A percentile compares a stretch with the other conserved stretches of the same genome.
Conservation (phyloP, 148 eudicot species). For the Rhododendron ferrugineum region DNA sequence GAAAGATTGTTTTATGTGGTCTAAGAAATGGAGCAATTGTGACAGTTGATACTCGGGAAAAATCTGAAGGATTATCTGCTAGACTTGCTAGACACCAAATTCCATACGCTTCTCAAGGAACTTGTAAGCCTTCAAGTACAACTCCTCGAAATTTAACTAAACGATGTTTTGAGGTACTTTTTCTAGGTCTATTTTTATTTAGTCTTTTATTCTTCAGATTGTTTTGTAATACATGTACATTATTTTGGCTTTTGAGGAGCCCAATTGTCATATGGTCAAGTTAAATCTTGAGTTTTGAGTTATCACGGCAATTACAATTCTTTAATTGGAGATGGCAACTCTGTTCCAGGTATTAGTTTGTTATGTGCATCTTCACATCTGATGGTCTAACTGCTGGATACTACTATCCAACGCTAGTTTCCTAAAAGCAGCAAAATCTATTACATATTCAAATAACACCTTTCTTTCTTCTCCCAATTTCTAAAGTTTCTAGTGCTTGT, state of each 20-base stretch:
- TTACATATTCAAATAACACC: not conserved
- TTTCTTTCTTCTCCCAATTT: not conserved
- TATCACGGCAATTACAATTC: not conserved
- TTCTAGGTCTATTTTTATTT: not conserved
- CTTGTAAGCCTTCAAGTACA: constrained; percentile 20
- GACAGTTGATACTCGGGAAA: constrained; percentile 64
- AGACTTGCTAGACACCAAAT: constrained; percentile 39
- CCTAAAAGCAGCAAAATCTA: not conserved
- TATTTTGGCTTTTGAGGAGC: not conserved
- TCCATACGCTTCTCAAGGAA: constrained; percentile 22
- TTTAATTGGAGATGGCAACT: not conserved
- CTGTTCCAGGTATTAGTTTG: not conserved
- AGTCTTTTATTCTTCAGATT: not conserved
- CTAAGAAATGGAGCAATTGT: constrained; percentile 72
- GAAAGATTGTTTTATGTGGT: constrained; percentile 56
- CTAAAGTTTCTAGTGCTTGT: not conserved
- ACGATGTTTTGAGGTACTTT: constrained; percentile 43
- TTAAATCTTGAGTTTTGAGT: not conserved
- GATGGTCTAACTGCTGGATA: not conserved
- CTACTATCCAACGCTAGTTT: too few relatives aligned
- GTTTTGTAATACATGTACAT: not conserved
- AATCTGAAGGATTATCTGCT: constrained; percentile 24
- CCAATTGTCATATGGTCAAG: not conserved
- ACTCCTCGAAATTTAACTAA: constrained; percentile 22
- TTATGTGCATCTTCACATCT: not conserved